Evolutionary conservation across 768 basidiomycete species (phyloP).

Genomic region (Trametes sanguinea): DNA sequence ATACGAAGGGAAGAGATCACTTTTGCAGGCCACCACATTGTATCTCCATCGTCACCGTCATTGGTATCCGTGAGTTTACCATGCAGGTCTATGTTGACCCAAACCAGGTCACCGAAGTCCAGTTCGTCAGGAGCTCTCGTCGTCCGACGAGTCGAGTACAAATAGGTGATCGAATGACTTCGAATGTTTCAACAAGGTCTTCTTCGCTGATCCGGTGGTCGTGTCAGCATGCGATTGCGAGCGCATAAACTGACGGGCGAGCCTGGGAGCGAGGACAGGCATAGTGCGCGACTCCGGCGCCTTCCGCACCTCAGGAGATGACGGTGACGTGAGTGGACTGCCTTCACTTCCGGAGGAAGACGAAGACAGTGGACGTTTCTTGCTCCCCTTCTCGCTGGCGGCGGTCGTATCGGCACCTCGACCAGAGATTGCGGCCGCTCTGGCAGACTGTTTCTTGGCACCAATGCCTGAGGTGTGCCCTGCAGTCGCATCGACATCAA

Average conservation of each 20-base stretch:
- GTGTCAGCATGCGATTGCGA: slow-evolving; percentile 3
- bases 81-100: slow-evolving; percentile 27
- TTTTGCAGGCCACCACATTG: slow-evolving; percentile 73
- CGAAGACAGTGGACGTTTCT: slow-evolving; percentile 14
- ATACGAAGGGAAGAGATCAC: slow-evolving; percentile 39
- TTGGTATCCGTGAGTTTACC: slow-evolving; percentile 20
- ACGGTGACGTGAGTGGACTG: slow-evolving; percentile 15
- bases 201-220: background rate
- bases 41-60: slow-evolving; percentile 24
- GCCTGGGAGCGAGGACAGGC: slow-evolving; percentile 10
- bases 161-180: slow-evolving; percentile 16
- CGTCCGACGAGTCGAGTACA: slow-evolving; percentile 14
- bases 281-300: background rate
- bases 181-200: background rate
- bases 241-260: slow-evolving; percentile 20
- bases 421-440: background rate
- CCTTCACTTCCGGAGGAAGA: background rate
- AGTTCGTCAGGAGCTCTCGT: slow-evolving; percentile 10
- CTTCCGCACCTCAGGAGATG: slow-evolving; percentile 9
- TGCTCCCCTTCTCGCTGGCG: slow-evolving; percentile 1
- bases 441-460: background rate
- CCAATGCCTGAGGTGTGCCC: background rate
- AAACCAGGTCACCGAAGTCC: slow-evolving; percentile 26
- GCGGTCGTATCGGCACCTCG: background rate
- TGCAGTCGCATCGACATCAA: background rate